These are phyloP conservation scores for Vitis amurensis DNA, from an alignment of 164 flowering plant genomes.

Conservation along the genomic window DNA sequence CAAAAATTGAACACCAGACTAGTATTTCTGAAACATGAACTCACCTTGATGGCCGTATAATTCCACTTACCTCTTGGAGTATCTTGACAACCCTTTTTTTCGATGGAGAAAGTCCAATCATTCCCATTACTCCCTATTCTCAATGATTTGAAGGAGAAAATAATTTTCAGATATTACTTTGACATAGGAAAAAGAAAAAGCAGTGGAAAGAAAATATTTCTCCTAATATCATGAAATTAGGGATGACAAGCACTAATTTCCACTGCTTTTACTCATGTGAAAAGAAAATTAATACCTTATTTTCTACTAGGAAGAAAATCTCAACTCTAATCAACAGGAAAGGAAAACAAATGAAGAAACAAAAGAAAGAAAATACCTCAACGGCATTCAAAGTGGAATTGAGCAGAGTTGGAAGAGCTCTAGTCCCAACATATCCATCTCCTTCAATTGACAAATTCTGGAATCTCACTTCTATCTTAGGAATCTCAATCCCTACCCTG, in stretches of 20 bases:
- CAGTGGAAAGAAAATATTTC: too few species aligned
- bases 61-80: conserved; percentile 50
- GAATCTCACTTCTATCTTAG: conserved; percentile 16
- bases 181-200: too few species aligned
- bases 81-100: conserved; percentile 53
- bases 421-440: conserved; percentile 17
- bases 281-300: too few species aligned
- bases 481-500: conserved; percentile 15
- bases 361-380: conserved; percentile 5
- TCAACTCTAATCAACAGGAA: background rate
- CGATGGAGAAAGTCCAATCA: conserved; percentile 41
- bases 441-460: conserved; percentile 18
- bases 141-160: background rate
- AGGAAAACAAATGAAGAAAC: background rate
- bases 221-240: too few species aligned
- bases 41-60: conserved; percentile 61
- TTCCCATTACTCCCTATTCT: conserved; percentile 33
- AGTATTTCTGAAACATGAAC: background rate
- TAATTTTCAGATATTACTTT: background rate
- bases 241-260: too few species aligned
- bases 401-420: conserved; percentile 19
- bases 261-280: too few species aligned
- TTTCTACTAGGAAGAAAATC: too few species aligned
- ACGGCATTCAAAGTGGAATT: conserved; percentile 9
- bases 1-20: background rate